Evolutionary conservation across 1,284 basidiomycete species (phyloP).

Genomic region (Malassezia sp.): DNA sequence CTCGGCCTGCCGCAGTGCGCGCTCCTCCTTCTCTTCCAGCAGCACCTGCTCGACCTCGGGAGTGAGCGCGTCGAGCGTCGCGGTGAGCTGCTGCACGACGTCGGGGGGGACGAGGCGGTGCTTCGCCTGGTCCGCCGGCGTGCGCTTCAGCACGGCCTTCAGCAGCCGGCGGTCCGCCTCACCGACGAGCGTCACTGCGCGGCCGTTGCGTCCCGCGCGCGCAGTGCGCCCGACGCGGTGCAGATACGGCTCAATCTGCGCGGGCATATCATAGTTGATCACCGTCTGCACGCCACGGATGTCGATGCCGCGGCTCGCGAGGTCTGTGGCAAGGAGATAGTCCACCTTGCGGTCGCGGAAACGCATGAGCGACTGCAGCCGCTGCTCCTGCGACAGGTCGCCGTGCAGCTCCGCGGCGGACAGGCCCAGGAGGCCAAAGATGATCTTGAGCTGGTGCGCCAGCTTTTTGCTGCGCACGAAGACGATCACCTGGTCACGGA

Average conservation of each 20-base stretch:
- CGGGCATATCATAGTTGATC: constrained; percentile 92
- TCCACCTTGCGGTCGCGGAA: constrained; percentile 78
- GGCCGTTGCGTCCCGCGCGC: constrained; percentile 79
- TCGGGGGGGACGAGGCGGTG: constrained; percentile 82
- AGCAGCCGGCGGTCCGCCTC: constrained; percentile 93
- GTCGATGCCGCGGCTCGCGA: constrained; percentile 87
- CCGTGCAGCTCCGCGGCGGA: constrained; percentile 86
- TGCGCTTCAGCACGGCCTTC: constrained; percentile 85
- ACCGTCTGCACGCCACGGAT: constrained; percentile 96
- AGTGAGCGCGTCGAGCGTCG: constrained; percentile 63
- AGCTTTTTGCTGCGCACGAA: constrained; percentile 93
- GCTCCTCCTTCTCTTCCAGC: constrained; percentile 90
- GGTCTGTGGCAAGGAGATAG: constrained; percentile 86
- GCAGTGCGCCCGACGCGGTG: constrained; percentile 95
- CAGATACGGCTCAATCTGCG: constrained; percentile 80
- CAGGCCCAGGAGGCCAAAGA: constrained; percentile 78
- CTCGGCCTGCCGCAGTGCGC: constrained; percentile 61
- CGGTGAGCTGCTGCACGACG: constrained; percentile 60
- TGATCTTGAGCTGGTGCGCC: constrained; percentile 87
- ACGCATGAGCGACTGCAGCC: constrained; percentile 68
- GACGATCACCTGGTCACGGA: constrained; percentile 72
- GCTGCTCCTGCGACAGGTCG: constrained; percentile 85
- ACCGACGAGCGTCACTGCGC: constrained; percentile 90
- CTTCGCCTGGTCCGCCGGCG: constrained; percentile 68
- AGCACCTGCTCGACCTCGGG: constrained; percentile 70